Evolutionary conservation across 495 filamentous ascomycete species (phyloP), one percentile per base, ranked within the genome.

Genomic region (Lasiosphaeria ovina): DNA sequence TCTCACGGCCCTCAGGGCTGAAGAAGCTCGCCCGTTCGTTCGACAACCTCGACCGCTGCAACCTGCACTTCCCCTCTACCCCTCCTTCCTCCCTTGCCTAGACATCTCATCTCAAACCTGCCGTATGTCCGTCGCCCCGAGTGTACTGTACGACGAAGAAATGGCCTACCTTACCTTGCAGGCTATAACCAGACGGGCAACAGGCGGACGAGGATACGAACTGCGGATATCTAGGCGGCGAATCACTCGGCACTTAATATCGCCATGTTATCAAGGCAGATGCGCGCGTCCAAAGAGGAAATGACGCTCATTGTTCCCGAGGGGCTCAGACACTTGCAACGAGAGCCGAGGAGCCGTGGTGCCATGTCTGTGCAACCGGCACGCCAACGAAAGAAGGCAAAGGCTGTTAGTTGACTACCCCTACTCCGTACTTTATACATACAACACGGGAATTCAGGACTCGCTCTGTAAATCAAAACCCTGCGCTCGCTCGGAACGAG

Each of bases 281-380:
- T 62, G 60, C 60, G 35, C 47, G 36, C 12, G 54, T 62, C 60
- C 40, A 62, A 62, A 53, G 54, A 31, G 60, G 60, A 62, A 62
- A 54, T 54, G 32, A 40, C 33, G 4, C 33, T 45, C 12, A 42
- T 44, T 35, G 54, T 54, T 54, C 38, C 35, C 38, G 54, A 40
- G 31, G 53, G 49, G 10, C 32, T 51, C 49, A n/a, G 44, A 47
- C 44, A 24, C 24, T 24, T 24, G 24, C 24, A 24, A 24, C 24
- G 24, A 24, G 24, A 24, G 24, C 24, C 24, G 24, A 24, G 24
- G 1, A 24, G 24, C 24, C 24, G 24, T 24, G 24, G 24, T 24
- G 2, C 1, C 24, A 24, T 24, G 24, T 24, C 24, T 24, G 24
- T 24, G 24, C 24, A 24, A 24, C 24, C 24, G 24, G 24, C 24